Percentiles rank a stretch among this genome's conserved stretches.
phyloP scores from a whole-genome alignment of 805 yeast species.

The Lipomyces yamanashiensis region DNA sequence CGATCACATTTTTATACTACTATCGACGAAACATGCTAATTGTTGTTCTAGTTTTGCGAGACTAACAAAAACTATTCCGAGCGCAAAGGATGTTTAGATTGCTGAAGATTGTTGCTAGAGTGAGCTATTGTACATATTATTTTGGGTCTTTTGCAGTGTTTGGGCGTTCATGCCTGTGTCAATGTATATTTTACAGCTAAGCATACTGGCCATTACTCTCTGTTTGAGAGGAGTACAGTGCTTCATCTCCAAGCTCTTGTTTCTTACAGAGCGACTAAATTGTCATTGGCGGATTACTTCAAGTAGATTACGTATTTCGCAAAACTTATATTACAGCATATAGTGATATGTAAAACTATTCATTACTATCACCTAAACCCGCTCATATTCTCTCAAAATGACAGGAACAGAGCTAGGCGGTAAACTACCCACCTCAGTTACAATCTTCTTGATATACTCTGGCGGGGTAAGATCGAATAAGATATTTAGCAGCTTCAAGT shows the following conservation, averaged over 20 bases:
- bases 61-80: background rate
- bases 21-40: background rate
- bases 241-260: no score
- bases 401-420: constrained; percentile 99
- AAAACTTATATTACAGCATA: background rate
- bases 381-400: constrained; percentile 88
- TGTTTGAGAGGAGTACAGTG: no score
- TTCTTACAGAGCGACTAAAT: no score
- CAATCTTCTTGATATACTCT: constrained; percentile 87
- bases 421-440: constrained; percentile 92
- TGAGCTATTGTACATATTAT: background rate
- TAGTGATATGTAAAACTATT: background rate
- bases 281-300: no score
- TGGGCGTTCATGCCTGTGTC: background rate
- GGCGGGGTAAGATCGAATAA: constrained; percentile 96
- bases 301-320: no score
- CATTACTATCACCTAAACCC: background rate
- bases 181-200: background rate
- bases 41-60: background rate
- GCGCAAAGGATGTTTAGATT: background rate
- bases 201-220: no score
- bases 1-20: background rate
- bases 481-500: constrained; percentile 75
- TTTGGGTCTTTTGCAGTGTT: background rate
- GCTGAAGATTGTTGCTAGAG: background rate